Evolutionary conservation across 2,329 filamentous ascomycete species (phyloP).

Genomic region (Cercospora brassicicola): DNA sequence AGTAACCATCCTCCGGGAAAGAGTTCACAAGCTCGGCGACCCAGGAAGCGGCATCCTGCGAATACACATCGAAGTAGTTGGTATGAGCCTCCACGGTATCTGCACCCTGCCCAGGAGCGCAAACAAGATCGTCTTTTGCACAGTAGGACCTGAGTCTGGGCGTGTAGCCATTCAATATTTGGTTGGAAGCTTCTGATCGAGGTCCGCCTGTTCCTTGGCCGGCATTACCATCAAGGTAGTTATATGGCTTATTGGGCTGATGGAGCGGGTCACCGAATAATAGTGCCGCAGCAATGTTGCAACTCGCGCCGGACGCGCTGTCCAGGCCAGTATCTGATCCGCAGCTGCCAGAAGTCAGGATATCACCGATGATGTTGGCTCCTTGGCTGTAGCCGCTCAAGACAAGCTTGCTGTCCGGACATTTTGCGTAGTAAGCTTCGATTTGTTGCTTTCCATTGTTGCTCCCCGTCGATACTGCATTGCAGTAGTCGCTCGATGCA

Average conservation of each 20-base stretch:
- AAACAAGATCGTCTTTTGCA: slow-evolving; percentile 43
- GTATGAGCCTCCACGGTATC: slow-evolving; percentile 39
- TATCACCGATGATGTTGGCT: slow-evolving; percentile 38
- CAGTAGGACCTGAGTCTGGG: slow-evolving; percentile 43
- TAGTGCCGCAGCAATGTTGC: slow-evolving; percentile 28
- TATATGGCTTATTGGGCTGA: slow-evolving; percentile 34
- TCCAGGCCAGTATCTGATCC: slow-evolving; percentile 40
- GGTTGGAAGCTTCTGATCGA: slow-evolving; percentile 36
- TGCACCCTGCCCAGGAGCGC: slow-evolving; percentile 37
- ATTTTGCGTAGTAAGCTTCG: slow-evolving; percentile 43
- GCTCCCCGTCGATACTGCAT: slow-evolving; percentile 42
- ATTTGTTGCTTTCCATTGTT: slow-evolving; percentile 43
- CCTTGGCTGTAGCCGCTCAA: slow-evolving; percentile 49
- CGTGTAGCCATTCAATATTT: slow-evolving; percentile 31
- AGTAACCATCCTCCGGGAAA: slow-evolving; percentile 8
- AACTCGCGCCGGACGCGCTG: slow-evolving; percentile 28
- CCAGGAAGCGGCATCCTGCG: slow-evolving; percentile 33
- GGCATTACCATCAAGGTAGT: slow-evolving; percentile 31
- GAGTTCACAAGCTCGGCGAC: slow-evolving; percentile 26
- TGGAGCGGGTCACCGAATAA: slow-evolving; percentile 38
- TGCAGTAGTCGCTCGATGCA: slow-evolving; percentile 39
- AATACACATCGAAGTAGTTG: slow-evolving; percentile 43
- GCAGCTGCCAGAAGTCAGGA: slow-evolving; percentile 37
- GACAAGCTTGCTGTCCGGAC: slow-evolving; percentile 46
- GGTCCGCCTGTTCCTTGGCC: slow-evolving; percentile 32